Evolutionary conservation across 106 monocot genomes (phyloP), one percentile per base, ranked within the genome.

Genomic region (Chionographis japonica): DNA sequence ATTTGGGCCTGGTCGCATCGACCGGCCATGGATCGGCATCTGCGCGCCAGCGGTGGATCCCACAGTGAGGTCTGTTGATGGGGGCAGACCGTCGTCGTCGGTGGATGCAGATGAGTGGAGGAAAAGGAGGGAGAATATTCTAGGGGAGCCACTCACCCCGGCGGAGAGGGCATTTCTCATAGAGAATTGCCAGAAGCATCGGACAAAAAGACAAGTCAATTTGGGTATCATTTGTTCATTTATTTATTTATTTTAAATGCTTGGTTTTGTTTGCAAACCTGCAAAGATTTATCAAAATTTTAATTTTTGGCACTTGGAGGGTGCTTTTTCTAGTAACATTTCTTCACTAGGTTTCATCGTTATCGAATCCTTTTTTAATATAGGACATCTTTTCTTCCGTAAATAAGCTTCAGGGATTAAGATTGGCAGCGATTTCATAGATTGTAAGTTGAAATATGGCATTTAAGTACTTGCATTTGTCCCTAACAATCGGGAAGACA

Each of bases 201-300:
- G 70, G 49, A 83, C 80, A 50, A 98, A 98, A 71, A 80, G 92
- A 17, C 97, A 98, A 65, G 77, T 98, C 50, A 98, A 98, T 78
- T 74, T 98, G 18, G 89, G 97, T 92, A 81, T 12, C 16, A 4
- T 54, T 60, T 51, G 11, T 55, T 37, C 55, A 11, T 3, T 15
- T 67, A 0, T 6, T 6, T 46, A 8, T 46, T 46, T 10, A 1
- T 10, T 46, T 46, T 1, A 46, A 46, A 6, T 46, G 46, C 8
- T 6, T 46, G 46, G 9, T 46, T 10, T 27, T 27, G 27, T 27
- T 27, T 27, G 27, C 27, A 27, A 46, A 10, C 46, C 9, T 46
- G 46, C 46, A 46, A 46, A 46, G 5, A 2, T 10, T 46, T 6
- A 6, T 46, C 46, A 46, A 46, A 46, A 46, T 46, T 10, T 46